Base-by-base conservation (phyloP, 1,284 basidiomycete genomes). In the Earliella scabrosa region DNA sequence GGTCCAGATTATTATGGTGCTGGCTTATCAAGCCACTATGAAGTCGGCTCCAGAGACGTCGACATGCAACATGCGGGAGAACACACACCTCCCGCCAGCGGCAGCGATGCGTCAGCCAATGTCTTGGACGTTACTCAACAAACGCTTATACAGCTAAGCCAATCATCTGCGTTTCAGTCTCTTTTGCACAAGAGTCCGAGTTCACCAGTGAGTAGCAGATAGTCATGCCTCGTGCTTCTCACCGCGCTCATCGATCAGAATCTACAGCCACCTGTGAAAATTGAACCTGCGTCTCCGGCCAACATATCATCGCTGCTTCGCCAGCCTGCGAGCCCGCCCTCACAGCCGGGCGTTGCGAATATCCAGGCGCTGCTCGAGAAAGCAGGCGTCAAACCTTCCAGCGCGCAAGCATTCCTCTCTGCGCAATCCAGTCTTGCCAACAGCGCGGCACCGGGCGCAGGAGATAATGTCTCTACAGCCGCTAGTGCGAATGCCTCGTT, bases 141-240 rank as follows among this genome's bases (percentile, higher is more conserved):
- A 31, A 59, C 61, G 20, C 48, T 63, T 32, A 29, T 51, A 38
- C 61, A 63, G 31, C 45, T 63, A 18, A 63, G 61, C 43, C 61
- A 63, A 34, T 63, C 61, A 18, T 56, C 61, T 24, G 61, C 61
- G 2, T 58, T 63, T 32, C 56, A 62, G n/a, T 55, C 57, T 1
- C 54, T 62, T 11, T 31, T 62, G 39, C 57, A 59, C 39, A 52
- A 51, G n/a, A 21, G 29, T 8, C 21, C 38, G 16, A 23, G 43
- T 4, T 21, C 26, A 7, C 31, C 50, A 2, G 60, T 62, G 20
- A 51, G 59, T 20, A 2, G 16, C 10, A 18, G 7, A 24, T 23
- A 9, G 7, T 48, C 20, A 8, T 10, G 20, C 11, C 21, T 13
- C 14, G 23, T 41, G 11, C 8, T 20, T 7, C 13, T 27, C 0